These are phyloP conservation scores for Magnolia sinica DNA, from an alignment of 164 flowering plant genomes.

Conservation along the genomic window DNA sequence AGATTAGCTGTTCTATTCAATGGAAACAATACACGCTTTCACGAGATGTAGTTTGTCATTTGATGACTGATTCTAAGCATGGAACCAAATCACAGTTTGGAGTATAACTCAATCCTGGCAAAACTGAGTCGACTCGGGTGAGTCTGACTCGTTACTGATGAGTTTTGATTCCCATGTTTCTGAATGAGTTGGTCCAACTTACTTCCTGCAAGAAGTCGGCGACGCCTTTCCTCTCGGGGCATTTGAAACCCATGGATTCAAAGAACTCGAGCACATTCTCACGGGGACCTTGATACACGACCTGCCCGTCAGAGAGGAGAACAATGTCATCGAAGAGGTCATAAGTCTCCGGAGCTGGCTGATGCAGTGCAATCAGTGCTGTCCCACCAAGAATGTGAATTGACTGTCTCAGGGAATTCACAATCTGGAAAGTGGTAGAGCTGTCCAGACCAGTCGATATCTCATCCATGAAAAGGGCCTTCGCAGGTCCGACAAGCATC, in stretches of 20 bases:
- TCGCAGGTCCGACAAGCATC: conserved; percentile 81
- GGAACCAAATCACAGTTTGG: no score
- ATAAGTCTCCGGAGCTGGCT: conserved; percentile 85
- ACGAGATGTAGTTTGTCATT: no score
- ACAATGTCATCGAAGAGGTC: conserved; percentile 75
- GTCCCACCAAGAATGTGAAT: conserved; percentile 61
- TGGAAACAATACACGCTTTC: no score
- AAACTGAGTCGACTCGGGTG: background rate
- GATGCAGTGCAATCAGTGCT: conserved; percentile 70
- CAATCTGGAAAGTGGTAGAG: conserved; percentile 73
- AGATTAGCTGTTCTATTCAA: no score
- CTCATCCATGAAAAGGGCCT: conserved; percentile 79
- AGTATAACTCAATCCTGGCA: no score
- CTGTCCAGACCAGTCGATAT: conserved; percentile 87
- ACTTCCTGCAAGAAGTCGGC: conserved; percentile 80
- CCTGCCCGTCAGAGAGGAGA: conserved; percentile 65
- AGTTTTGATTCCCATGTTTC: background rate
- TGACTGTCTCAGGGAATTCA: conserved; percentile 50
- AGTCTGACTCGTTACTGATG: no score
- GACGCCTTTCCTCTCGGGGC: conserved; percentile 66
- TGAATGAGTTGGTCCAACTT: conserved; percentile 8
- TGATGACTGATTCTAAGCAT: no score
- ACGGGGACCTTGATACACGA: conserved; percentile 74
- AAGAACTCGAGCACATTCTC: conserved; percentile 62
- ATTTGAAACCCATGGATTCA: conserved; percentile 60